Conservation (phyloP, 2,329 filamentous ascomycete genomes). For the Dendryphion nanum region DNA sequence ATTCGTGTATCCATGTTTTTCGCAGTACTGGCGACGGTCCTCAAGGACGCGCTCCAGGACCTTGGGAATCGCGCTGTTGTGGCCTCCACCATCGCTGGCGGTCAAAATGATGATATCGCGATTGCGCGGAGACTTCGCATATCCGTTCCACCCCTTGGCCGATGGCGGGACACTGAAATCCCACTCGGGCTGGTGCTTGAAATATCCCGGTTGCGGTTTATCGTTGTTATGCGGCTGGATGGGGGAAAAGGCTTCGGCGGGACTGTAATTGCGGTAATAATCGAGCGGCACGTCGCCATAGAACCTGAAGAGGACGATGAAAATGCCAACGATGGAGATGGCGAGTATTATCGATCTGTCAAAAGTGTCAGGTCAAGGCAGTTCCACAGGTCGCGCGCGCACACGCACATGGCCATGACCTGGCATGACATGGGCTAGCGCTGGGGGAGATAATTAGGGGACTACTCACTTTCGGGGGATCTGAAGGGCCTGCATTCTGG, state of each 20-base stretch:
- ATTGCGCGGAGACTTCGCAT: conserved; percentile 30
- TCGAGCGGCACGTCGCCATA: conserved; percentile 24
- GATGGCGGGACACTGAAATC: conserved; percentile 26
- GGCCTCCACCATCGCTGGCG: conserved; percentile 41
- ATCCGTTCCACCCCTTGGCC: conserved; percentile 26
- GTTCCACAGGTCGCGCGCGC: neutral
- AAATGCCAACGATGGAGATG: conserved; percentile 16
- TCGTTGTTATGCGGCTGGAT: conserved; percentile 17
- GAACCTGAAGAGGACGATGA: conserved; percentile 23
- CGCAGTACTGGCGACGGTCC: conserved; percentile 38
- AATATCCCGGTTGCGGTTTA: conserved; percentile 26
- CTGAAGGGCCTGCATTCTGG: neutral
- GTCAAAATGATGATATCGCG: conserved; percentile 40
- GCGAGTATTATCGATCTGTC: conserved; percentile 20
- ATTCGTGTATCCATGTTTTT: conserved; percentile 38
- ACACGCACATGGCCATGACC: too few species aligned
- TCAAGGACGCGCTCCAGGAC: conserved; percentile 32
- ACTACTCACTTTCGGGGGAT: neutral
- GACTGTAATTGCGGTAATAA: conserved; percentile 24
- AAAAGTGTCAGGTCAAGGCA: neutral
- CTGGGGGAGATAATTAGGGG: neutral
- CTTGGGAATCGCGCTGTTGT: conserved; percentile 41
- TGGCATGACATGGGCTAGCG: too few species aligned
- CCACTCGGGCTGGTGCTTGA: conserved; percentile 33
- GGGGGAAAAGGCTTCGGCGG: conserved; percentile 14